Percentiles rank a stretch among this genome's conserved stretches.
These are phyloP conservation scores for Globisporangium solare DNA, from an alignment of 352 stramenopile species.

Conservation along the genomic window DNA sequence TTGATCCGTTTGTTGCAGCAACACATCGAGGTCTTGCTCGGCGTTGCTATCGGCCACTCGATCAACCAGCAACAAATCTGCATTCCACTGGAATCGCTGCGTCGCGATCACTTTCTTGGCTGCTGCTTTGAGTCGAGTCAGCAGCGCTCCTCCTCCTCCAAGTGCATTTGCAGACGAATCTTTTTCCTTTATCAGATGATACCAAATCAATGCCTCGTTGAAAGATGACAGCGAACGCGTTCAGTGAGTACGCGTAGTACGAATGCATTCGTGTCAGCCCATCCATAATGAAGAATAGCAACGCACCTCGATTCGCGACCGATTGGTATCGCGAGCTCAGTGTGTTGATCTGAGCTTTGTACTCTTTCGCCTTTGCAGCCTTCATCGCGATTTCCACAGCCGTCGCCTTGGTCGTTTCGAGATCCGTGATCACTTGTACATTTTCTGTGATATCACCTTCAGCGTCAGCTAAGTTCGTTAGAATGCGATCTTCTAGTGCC, in stretches of 20 bases:
- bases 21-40: constrained; percentile 58
- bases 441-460: constrained; percentile 92
- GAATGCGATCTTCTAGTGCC: constrained; percentile 87
- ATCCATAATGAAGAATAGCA: constrained; percentile 96
- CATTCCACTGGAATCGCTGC: constrained; percentile 85
- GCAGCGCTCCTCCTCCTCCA: constrained; percentile 25
- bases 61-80: constrained; percentile 73
- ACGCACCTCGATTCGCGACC: constrained; percentile 86
- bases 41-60: constrained; percentile 43
- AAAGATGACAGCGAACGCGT: constrained; percentile 94
- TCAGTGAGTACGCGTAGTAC: constrained; percentile 95
- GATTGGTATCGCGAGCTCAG: constrained; percentile 91
- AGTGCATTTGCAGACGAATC: constrained; percentile 14
- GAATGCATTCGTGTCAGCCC: constrained; percentile 90
- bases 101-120: constrained; percentile 82
- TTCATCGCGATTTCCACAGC: constrained; percentile 80
- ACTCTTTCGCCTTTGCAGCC: constrained; percentile 68
- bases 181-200: constrained; percentile 27
- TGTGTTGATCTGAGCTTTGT: constrained; percentile 74
- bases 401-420: constrained; percentile 92
- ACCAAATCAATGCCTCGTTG: constrained; percentile 93
- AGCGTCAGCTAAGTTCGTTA: constrained; percentile 76
- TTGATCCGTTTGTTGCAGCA: constrained; percentile 62
- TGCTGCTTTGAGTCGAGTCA: constrained; percentile 69
- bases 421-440: constrained; percentile 92